phyloP scores from a whole-genome alignment of 306 rosid genomes.

The Parietaria judaica region DNA sequence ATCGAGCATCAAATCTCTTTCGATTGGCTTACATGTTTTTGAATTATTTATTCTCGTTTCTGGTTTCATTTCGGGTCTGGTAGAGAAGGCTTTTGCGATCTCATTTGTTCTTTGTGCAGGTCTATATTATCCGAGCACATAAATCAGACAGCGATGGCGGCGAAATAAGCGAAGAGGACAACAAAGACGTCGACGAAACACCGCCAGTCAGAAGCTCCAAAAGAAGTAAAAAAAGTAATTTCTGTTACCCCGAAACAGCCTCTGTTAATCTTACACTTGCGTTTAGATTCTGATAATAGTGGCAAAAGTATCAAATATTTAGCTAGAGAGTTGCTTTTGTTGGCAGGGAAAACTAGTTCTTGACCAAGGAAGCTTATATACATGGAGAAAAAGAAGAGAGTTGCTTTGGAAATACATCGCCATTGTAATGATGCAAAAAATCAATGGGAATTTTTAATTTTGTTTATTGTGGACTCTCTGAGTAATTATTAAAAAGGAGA shows the following conservation, averaged over 20 bases:
- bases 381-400: background rate
- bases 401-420: no score
- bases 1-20: no score
- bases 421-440: no score
- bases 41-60: no score
- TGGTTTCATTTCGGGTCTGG: no score
- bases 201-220: constrained; percentile 21
- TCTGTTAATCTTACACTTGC: background rate
- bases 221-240: constrained; percentile 19
- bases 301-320: background rate
- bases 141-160: constrained; percentile 1
- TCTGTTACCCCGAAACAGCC: background rate
- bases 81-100: no score
- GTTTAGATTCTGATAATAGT: background rate
- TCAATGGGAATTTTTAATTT: no score
- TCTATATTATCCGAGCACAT: constrained; percentile 25
- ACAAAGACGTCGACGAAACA: constrained; percentile 10
- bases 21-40: no score
- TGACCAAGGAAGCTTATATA: background rate
- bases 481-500: no score
- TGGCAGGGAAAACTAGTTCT: background rate
- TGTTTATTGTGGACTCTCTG: no score
- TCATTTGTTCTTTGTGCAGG: constrained; percentile 8
- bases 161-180: constrained; percentile 5
- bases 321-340: background rate